phyloP scores from a whole-genome alignment of 2,329 filamentous ascomycete genomes.

The Nemania abortiva region DNA sequence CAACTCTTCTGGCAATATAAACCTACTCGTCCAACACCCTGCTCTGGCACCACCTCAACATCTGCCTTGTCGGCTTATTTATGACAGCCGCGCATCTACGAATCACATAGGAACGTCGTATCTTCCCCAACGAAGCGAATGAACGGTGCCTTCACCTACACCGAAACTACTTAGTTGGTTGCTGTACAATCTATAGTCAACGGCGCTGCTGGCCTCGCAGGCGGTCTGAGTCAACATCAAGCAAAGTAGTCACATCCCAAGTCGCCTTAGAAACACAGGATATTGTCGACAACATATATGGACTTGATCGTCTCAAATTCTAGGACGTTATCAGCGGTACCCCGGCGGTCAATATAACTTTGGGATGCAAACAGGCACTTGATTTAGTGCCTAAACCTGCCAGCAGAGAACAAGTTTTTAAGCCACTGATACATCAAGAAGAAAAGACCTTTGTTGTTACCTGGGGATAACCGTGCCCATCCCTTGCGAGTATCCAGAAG shows the following conservation, averaged over 20 bases:
- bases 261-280: neutral
- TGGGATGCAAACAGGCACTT: constrained; percentile 2
- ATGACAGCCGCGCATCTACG: neutral
- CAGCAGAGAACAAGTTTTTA: neutral
- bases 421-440: neutral
- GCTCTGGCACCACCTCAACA: neutral
- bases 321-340: neutral
- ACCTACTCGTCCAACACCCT: neutral
- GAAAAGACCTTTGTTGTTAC: neutral
- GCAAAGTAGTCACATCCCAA: neutral
- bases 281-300: neutral
- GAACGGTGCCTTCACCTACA: neutral
- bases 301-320: neutral
- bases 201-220: neutral
- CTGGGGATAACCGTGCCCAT: constrained; percentile 1
- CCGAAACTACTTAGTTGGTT: constrained; percentile 15
- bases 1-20: neutral
- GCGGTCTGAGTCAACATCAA: constrained; percentile 9
- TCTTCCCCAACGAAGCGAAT: neutral
- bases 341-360: constrained; percentile 5
- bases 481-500: neutral
- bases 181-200: neutral
- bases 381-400: constrained; percentile 10
- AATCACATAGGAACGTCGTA: neutral
- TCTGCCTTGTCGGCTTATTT: neutral